Evolutionary conservation across 73 alveolate genomes (phyloP).

Genomic region (Urostyla sp.): DNA sequence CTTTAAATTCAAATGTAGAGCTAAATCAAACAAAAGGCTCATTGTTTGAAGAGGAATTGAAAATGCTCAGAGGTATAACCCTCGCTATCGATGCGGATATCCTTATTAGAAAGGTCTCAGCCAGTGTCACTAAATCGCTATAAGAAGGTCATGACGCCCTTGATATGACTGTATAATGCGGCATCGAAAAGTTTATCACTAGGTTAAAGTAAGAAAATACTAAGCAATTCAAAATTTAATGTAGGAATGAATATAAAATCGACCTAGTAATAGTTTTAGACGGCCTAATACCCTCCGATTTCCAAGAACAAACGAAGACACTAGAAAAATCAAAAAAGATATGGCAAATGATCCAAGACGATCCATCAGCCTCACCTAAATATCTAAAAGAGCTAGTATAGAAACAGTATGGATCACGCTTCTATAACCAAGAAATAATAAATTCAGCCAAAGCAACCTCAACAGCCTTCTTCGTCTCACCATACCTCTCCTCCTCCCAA

Average conservation of each 20-base stretch:
- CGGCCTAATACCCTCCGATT: background rate
- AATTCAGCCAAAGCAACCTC: constrained; percentile 7
- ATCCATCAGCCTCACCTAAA: background rate
- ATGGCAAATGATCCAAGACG: background rate
- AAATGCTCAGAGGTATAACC: background rate
- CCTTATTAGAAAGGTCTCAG: constrained; percentile 9
- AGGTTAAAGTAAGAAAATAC: constrained; percentile 2
- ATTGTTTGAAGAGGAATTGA: constrained; percentile 11
- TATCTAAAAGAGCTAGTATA: background rate
- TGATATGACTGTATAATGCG: constrained; percentile 9
- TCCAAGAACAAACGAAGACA: background rate
- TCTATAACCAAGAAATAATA: constrained; percentile 35
- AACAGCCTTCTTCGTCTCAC: constrained; percentile 31
- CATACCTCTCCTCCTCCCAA: constrained; percentile 39
- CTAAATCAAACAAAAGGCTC: constrained; percentile 7
- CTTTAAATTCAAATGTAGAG: background rate
- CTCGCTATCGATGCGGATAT: constrained; percentile 55
- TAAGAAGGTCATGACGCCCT: constrained; percentile 36
- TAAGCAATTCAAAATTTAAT: background rate
- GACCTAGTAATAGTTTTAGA: constrained; percentile 13
- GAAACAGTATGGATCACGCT: constrained; percentile 4
- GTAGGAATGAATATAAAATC: background rate
- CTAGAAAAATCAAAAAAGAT: background rate
- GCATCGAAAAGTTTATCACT: background rate
- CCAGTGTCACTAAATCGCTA: constrained; percentile 4